phyloP scores from a whole-genome alignment of 78 protist species.

The Dictyostelium firmibasis region DNA sequence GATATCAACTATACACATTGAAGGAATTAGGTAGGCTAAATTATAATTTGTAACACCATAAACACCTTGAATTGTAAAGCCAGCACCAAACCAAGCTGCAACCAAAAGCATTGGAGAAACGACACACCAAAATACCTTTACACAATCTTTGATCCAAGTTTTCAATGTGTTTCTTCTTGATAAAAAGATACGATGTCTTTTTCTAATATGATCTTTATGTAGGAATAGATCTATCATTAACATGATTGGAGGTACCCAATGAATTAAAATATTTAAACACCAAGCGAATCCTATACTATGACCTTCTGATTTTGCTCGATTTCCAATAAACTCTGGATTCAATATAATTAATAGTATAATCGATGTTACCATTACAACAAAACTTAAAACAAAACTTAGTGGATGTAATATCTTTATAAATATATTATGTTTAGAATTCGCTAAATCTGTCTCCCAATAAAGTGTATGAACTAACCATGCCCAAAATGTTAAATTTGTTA shows the following conservation, averaged over 20 bases:
- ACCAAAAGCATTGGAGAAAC: conserved; percentile 13
- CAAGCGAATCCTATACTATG: conserved; percentile 46
- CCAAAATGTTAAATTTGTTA: conserved; percentile 69
- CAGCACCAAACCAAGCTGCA: conserved; percentile 35
- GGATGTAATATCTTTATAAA: conserved; percentile 35
- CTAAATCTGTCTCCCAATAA: conserved; percentile 48
- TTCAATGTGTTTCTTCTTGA: not conserved
- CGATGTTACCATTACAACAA: conserved; percentile 36
- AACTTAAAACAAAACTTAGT: conserved; percentile 57
- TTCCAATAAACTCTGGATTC: conserved; percentile 39
- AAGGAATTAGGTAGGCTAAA: conserved; percentile 7
- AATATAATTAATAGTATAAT: conserved; percentile 25
- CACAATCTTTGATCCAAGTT: not conserved
- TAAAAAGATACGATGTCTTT: conserved; percentile 44
- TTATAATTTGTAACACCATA: conserved; percentile 60
- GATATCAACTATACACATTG: conserved; percentile 22
- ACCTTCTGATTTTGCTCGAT: conserved; percentile 26
- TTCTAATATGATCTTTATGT: conserved; percentile 42
- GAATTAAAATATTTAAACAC: conserved; percentile 31
- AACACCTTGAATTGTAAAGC: conserved; percentile 31
- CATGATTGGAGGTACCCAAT: conserved; percentile 38
- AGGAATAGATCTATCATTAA: conserved; percentile 19
- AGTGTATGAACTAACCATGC: conserved; percentile 51
- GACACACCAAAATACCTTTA: conserved; percentile 35
- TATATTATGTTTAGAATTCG: conserved; percentile 33